phyloP scores from a whole-genome alignment of 2,329 filamentous ascomycete species.

The Hypoxylon sp. region DNA sequence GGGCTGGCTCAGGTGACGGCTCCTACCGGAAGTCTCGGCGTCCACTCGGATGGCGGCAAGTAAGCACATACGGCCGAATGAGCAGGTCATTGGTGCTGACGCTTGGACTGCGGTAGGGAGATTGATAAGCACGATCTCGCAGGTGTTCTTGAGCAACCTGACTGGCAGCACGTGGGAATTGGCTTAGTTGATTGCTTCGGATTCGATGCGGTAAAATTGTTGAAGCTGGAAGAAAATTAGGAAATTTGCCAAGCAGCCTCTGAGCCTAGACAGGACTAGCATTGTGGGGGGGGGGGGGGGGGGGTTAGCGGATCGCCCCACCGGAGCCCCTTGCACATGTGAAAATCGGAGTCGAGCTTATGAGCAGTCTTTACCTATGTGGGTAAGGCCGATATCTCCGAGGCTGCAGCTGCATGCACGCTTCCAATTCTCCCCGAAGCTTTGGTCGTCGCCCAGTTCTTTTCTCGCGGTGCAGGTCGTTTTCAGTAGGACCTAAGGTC shows the following conservation, averaged over 20 bases:
- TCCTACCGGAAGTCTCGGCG: constrained; percentile 40
- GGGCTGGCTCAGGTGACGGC: constrained; percentile 34
- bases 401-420: background rate
- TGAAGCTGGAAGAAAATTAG: constrained; percentile 12
- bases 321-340: background rate
- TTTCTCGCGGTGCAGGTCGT: too few species aligned
- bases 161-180: constrained; percentile 13
- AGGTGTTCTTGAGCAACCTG: background rate
- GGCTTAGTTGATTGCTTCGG: background rate
- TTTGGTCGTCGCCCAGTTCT: too few species aligned
- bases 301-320: background rate
- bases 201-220: constrained; percentile 6
- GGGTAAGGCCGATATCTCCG: constrained; percentile 13
- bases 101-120: constrained; percentile 4
- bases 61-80: constrained; percentile 28
- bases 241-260: constrained; percentile 13
- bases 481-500: too few species aligned
- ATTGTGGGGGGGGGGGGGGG: background rate
- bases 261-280: background rate
- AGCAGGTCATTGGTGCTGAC: constrained; percentile 22
- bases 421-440: too few species aligned
- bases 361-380: background rate
- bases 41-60: constrained; percentile 29
- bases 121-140: constrained; percentile 35
- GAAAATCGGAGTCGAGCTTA: background rate